Evolutionary conservation across 225 moss, liverwort and hornwort genomes (phyloP), one percentile per base, ranked within the genome.

Genomic region (Polytrichum formosum): DNA sequence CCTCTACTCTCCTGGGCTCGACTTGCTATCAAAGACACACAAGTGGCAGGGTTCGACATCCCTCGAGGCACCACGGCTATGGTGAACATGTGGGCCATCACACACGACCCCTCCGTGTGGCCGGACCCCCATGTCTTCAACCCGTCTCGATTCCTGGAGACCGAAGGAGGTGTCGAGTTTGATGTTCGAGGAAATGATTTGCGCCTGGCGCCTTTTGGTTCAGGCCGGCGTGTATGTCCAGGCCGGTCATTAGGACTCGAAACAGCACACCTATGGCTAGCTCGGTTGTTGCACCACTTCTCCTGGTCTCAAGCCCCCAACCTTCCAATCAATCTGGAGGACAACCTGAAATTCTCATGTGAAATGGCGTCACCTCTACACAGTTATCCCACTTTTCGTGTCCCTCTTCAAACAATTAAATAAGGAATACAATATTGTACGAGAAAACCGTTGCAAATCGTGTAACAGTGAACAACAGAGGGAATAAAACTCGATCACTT

Each of bases 51-150:
- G 0, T 85, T 74, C 9, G 66, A 82, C 21, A 71, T 88, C 0
- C 92, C 92, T 0, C 54, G 28, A 0, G 88, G 88, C 5, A 92
- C 90, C 5, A 88, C 83, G 0, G 83, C 88, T 4, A 90, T 92
- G 92, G 90, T 92, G 6, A 92, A 92, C 76, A 90, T 90, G 90
- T 90, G 90, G 90, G 88, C 92, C 1, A 92, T 92, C 2, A 85
- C 80, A 26, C 90, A 85, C 1, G 86, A 90, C 35, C 33, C 81
- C 4, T 64, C 66, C 0, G 0, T 82, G 0, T 89, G 91, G 82
- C 2, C 58, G 0, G 66, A 85, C 0, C 86, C 91, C 1, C 6
- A 75, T 0, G 53, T 70, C 4, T 93, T 93, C 23, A 68, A 78
- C 5, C 93, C 93, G 1, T 53, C 67, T 2, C 68, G 88, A 0